Evolutionary conservation across 164 flowering plant species (phyloP).

Genomic region (Chimonanthus salicifolius): DNA sequence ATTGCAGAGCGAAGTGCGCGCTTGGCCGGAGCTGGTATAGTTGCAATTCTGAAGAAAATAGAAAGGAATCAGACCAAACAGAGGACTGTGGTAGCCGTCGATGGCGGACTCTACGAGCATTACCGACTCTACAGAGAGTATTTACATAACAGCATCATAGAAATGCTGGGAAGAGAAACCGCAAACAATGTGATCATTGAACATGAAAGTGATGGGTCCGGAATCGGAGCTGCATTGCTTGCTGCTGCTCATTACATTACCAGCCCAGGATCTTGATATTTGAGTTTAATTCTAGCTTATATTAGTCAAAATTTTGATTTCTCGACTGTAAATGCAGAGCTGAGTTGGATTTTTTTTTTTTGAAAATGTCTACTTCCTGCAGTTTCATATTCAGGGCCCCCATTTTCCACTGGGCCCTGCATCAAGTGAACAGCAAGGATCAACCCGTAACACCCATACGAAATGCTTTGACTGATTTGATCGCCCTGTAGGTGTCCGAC

Average conservation of each 20-base stretch:
- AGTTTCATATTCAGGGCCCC: no score
- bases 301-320: background rate
- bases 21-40: conserved; percentile 58
- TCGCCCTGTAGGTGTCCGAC: no score
- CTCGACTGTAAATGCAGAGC: background rate
- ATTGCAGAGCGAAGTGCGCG: conserved; percentile 62
- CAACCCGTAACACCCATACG: no score
- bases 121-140: conserved; percentile 53
- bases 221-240: conserved; percentile 50
- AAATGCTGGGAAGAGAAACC: conserved; percentile 53
- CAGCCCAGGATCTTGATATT: background rate
- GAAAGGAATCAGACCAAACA: conserved; percentile 29
- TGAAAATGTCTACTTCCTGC: no score
- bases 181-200: conserved; percentile 44
- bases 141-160: conserved; percentile 52
- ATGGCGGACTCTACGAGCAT: conserved; percentile 63
- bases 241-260: conserved; percentile 38
- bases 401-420: no score
- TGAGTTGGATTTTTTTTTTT: no score
- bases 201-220: conserved; percentile 50
- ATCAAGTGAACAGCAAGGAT: no score
- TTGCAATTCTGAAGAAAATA: conserved; percentile 50
- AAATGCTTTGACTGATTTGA: no score
- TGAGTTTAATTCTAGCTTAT: background rate
- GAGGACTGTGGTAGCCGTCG: conserved; percentile 43